These are phyloP conservation scores for Corylus heterophylla DNA, from an alignment of 306 rosid species.

Conservation along the genomic window DNA sequence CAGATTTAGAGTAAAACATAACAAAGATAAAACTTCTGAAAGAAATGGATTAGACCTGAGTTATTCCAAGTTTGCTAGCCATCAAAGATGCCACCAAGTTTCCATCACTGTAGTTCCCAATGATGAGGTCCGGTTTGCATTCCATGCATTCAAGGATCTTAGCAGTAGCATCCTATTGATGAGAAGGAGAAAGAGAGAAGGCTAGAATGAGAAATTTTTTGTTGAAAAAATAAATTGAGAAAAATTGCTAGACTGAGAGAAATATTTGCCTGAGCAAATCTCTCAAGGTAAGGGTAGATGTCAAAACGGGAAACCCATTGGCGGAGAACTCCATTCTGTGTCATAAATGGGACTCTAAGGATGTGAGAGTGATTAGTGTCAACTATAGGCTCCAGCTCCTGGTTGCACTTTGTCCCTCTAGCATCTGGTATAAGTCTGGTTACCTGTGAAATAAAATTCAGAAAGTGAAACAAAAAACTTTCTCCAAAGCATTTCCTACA, in stretches of 20 bases:
- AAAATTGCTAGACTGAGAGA: background rate
- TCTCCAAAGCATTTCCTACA: background rate
- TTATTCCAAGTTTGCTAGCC: slow-evolving; percentile 82
- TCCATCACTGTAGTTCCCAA: slow-evolving; percentile 94
- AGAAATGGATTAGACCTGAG: slow-evolving; percentile 48
- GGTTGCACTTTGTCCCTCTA: slow-evolving; percentile 81
- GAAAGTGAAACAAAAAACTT: background rate
- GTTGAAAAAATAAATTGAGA: background rate
- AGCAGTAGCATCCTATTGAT: slow-evolving; percentile 60
- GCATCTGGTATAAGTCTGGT: slow-evolving; percentile 93
- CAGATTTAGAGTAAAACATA: background rate
- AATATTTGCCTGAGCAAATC: slow-evolving; percentile 63
- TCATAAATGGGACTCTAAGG: slow-evolving; percentile 78
- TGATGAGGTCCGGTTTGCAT: slow-evolving; percentile 78
- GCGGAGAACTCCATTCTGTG: slow-evolving; percentile 59
- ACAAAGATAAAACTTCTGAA: background rate
- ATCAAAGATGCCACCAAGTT: slow-evolving; percentile 83
- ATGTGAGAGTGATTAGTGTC: slow-evolving; percentile 79
- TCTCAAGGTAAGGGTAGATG: slow-evolving; percentile 84
- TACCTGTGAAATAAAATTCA: slow-evolving; percentile 42
- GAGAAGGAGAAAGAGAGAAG: slow-evolving; percentile 1
- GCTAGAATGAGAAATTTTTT: slow-evolving; percentile 10
- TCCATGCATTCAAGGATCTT: slow-evolving; percentile 67
- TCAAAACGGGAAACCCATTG: slow-evolving; percentile 96
- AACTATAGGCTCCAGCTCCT: slow-evolving; percentile 64